Percentiles rank a stretch among this genome's conserved stretches.
phyloP scores from a whole-genome alignment of 164 flowering plant genomes.

The Piper betle region DNA sequence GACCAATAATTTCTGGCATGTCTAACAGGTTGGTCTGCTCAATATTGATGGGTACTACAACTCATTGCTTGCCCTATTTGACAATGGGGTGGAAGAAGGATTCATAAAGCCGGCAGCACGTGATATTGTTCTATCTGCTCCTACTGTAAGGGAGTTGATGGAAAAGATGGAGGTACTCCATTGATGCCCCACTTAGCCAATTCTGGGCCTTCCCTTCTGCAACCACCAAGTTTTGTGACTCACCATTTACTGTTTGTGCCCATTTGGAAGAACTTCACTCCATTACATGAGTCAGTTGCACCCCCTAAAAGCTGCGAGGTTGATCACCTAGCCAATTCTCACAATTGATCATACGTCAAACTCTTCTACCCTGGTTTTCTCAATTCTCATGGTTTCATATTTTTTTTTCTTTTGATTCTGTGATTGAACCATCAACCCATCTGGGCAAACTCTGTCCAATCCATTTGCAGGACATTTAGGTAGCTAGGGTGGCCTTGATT shows the following conservation, averaged over 20 bases:
- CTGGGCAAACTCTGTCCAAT: constrained; percentile 1
- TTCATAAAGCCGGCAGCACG: constrained; percentile 81
- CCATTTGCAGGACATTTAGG: background rate
- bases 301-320: constrained; percentile 70
- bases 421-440: constrained; percentile 1
- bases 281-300: constrained; percentile 54
- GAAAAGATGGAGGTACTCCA: constrained; percentile 62
- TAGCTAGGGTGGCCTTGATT: background rate
- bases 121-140: constrained; percentile 67
- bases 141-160: constrained; percentile 67
- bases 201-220: too few relatives aligned
- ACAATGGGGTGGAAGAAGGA: constrained; percentile 80
- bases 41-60: constrained; percentile 88
- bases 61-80: constrained; percentile 64
- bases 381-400: background rate
- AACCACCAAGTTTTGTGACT: too few relatives aligned
- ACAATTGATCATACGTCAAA: constrained; percentile 14
- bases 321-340: constrained; percentile 46
- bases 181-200: background rate
- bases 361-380: background rate
- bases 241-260: background rate
- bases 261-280: constrained; percentile 56
- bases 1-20: background rate
- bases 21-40: constrained; percentile 63
- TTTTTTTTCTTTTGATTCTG: constrained; percentile 7